Percentiles rank a stretch among this genome's conserved stretches.
phyloP scores from a whole-genome alignment of 768 basidiomycete species.

The Xanthoconium stramineum region DNA sequence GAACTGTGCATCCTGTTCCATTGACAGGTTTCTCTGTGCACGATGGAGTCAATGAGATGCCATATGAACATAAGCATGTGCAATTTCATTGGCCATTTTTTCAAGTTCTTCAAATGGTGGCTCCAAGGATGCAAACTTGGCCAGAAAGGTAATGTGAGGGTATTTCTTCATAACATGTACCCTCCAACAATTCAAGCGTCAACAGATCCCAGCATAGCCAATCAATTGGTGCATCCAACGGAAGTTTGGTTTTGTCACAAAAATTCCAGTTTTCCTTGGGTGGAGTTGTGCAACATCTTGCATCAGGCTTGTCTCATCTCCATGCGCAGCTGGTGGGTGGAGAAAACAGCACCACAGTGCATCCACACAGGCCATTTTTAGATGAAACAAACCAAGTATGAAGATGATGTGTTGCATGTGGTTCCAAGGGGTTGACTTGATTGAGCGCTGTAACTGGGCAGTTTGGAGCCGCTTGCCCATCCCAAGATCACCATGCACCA shows the following conservation, averaged over 20 bases:
- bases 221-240: constrained; percentile 36
- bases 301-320: constrained; percentile 16
- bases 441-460: not conserved
- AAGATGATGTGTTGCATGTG: constrained; percentile 33
- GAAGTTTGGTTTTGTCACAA: constrained; percentile 33
- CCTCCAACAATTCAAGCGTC: not conserved
- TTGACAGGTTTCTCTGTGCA: not conserved
- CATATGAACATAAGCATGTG: not conserved
- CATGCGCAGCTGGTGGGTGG: not conserved
- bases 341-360: constrained; percentile 16
- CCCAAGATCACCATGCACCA: not conserved
- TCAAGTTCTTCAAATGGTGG: constrained; percentile 27
- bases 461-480: not conserved
- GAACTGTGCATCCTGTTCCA: constrained; percentile 5
- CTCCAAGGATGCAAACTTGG: constrained; percentile 4
- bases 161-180: not conserved
- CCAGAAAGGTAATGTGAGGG: not conserved
- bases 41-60: not conserved
- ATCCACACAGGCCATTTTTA: constrained; percentile 32
- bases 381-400: constrained; percentile 34
- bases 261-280: constrained; percentile 27
- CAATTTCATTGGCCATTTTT: constrained; percentile 23
- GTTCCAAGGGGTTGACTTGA: constrained; percentile 20
- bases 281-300: constrained; percentile 20
- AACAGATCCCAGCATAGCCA: constrained; percentile 26